These are phyloP conservation scores for Chytriomyces sp. DNA, from an alignment of 192 early-diverging fungal species.

Conservation along the genomic window DNA sequence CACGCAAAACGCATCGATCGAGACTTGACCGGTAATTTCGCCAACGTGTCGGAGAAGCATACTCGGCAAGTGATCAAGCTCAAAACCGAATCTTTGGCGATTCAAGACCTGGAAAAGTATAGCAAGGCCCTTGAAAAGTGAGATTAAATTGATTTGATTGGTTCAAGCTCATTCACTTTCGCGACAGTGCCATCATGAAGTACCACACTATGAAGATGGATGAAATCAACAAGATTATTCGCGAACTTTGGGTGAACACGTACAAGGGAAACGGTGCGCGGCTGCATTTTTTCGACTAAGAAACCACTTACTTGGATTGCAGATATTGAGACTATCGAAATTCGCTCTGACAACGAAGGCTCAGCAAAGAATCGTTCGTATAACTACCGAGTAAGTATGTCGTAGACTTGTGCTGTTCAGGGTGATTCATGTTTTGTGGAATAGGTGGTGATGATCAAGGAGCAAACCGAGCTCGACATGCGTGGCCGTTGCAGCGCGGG, in stretches of 20 bases:
- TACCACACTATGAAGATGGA: constrained; percentile 95
- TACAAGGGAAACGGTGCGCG: constrained; percentile 83
- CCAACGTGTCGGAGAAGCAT: constrained; percentile 72
- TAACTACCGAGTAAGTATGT: constrained; percentile 73
- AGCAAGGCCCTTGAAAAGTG: constrained; percentile 77
- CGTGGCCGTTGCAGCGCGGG: constrained; percentile 94
- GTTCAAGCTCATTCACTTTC: background rate
- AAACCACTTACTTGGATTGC: background rate
- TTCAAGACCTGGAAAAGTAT: constrained; percentile 82
- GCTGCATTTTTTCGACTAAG: background rate
- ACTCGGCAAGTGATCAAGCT: constrained; percentile 67
- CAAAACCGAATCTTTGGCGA: constrained; percentile 78
- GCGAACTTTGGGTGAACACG: constrained; percentile 94
- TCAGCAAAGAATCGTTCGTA: constrained; percentile 70
- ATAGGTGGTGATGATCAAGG: constrained; percentile 91
- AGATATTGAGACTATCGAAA: constrained; percentile 97
- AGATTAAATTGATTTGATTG: background rate
- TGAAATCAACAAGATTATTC: constrained; percentile 95
- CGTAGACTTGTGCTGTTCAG: background rate
- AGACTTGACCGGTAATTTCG: constrained; percentile 76
- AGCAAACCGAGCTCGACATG: constrained; percentile 84
- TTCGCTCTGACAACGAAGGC: constrained; percentile 83
- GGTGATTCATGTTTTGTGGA: constrained; percentile 13
- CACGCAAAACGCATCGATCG: constrained; percentile 58
- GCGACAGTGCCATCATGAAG: constrained; percentile 67